Evolutionary conservation across 768 basidiomycete species (phyloP), one percentile per base, ranked within the genome.

Genomic region (Naganishia antarctica): DNA sequence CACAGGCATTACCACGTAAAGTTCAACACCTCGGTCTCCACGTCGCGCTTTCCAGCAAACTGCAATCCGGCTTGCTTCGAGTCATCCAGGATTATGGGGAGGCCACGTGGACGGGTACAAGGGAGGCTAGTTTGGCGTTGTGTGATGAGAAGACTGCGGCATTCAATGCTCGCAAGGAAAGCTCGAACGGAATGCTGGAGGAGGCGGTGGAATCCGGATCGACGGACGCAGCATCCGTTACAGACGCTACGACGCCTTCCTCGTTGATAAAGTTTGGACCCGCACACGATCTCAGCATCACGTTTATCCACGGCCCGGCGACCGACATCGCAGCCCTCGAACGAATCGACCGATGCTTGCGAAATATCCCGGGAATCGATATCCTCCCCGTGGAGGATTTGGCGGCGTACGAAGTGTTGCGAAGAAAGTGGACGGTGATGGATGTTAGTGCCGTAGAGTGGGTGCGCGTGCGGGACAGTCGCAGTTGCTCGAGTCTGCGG

Each of bases 1-100:
- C 88, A 70, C 91, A 91, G 21, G 87, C 89, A 68, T 83, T 99
- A 40, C 89, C 90, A n/a, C 84, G 90, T 68, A 97, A 97, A 79
- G 88, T 96, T 69, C 83, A 91, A 44, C 82, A 89, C 70, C 88
- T 97, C 85, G 94, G 93, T 11, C 86, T 97, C 85, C 84, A 89
- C 23, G 87, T 92, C 57, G 92, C 90, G 2, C 78, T 98, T 47
- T 91, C 90, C 69, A 82, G 85, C 45, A 91, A 91, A 76, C 80
- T 94, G 73, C 83, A 83, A 70, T 87, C 90, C 66, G 83, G 84
- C 44, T 78, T 83, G 45, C 80, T 99, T 15, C 86, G 88, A 50
- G 82, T 97, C 60, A 87, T 94, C 71, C 37, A 72, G n/a, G 65
- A 71, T 43, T 64, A 76, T 8, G 70, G 69, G 34, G 72, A 74